Conservation (phyloP, 768 basidiomycete genomes). For the Lactifluus echinatus region DNA sequence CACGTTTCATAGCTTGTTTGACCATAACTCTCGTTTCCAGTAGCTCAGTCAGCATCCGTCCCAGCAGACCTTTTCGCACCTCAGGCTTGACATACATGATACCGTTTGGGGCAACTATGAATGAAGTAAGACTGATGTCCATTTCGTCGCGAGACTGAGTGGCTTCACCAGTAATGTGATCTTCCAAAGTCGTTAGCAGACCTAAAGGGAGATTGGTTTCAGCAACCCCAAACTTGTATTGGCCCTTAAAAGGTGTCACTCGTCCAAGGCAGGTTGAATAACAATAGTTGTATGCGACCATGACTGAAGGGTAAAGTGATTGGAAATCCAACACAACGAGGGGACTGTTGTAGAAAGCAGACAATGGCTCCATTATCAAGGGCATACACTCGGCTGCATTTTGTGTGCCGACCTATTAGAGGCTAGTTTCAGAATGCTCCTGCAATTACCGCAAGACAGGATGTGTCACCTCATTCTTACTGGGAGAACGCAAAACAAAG, state of each 20-base stretch:
- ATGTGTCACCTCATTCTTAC: constrained; percentile 58
- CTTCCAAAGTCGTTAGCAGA: constrained; percentile 56
- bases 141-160: background rate
- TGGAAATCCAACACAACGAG: constrained; percentile 94
- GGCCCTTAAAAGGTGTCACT: constrained; percentile 75
- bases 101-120: constrained; percentile 86
- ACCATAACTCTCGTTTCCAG: constrained; percentile 97
- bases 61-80: constrained; percentile 77
- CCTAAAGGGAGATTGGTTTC: constrained; percentile 63
- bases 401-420: constrained; percentile 77
- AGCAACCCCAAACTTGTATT: constrained; percentile 80
- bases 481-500: constrained; percentile 86
- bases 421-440: background rate
- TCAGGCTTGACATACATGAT: constrained; percentile 85
- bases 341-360: constrained; percentile 88
- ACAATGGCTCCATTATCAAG: constrained; percentile 89
- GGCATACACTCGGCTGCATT: constrained; percentile 97
- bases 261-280: constrained; percentile 96
- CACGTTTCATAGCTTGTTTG: constrained; percentile 89
- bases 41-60: constrained; percentile 87
- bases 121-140: background rate
- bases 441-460: background rate
- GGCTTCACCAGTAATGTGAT: constrained; percentile 64
- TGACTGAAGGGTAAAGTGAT: constrained; percentile 91
- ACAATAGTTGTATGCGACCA: constrained; percentile 98